Conservation (phyloP, 257 asterid genomes). For the Solanum habrochaites region DNA sequence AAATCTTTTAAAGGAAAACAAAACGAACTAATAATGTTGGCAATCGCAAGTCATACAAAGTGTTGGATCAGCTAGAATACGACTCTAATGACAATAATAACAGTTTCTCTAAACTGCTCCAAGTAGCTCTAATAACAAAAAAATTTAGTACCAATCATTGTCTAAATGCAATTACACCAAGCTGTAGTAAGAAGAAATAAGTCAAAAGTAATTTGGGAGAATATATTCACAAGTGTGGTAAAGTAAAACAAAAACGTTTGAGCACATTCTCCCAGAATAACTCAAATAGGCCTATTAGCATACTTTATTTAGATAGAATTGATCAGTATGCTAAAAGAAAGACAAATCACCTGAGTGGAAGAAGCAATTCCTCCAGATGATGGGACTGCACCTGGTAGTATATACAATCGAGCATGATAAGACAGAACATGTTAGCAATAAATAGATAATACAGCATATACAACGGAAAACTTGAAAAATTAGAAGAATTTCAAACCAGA, state of each 20-base stretch:
- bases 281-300: background rate
- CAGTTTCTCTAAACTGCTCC: background rate
- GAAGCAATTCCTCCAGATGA: constrained; percentile 45
- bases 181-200: background rate
- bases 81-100: background rate
- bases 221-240: background rate
- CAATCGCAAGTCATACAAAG: background rate
- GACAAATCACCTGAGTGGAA: constrained; percentile 38
- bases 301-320: background rate
- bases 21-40: background rate
- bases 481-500: constrained; percentile 40
- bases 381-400: constrained; percentile 36
- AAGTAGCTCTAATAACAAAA: background rate
- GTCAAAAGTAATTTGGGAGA: background rate
- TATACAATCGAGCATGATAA: constrained; percentile 9
- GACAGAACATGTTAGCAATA: background rate
- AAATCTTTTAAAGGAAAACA: background rate
- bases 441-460: background rate
- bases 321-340: background rate
- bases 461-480: background rate
- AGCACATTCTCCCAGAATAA: background rate
- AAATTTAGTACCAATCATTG: background rate
- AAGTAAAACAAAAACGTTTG: background rate
- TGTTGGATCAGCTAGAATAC: background rate
- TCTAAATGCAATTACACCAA: background rate